Evolutionary conservation across 345 rosid genomes (phyloP).

Genomic region (Rhodomyrtus tomentosa): DNA sequence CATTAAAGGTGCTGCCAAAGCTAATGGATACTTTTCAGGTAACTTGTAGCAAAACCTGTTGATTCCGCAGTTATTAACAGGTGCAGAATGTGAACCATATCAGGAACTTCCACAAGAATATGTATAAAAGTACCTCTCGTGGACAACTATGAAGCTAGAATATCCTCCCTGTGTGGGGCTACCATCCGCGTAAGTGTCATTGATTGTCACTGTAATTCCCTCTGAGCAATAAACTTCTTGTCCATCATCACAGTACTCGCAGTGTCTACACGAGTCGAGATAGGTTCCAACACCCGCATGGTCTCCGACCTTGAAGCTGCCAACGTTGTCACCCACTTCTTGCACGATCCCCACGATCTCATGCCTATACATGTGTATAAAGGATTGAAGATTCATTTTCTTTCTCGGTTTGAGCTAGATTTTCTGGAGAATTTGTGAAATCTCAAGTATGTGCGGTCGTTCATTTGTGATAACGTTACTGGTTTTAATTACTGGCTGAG

Average conservation of each 20-base stretch:
- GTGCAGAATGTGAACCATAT: background rate
- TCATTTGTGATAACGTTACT: background rate
- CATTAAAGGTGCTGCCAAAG: conserved; percentile 27
- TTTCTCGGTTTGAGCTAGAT: background rate
- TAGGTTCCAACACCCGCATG: conserved; percentile 4
- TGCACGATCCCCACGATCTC: conserved; percentile 4
- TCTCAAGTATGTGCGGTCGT: background rate
- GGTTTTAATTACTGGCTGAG: background rate
- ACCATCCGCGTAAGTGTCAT: background rate
- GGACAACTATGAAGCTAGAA: background rate
- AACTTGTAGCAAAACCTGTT: conserved; percentile 27
- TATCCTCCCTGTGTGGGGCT: background rate
- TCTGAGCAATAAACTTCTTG: conserved; percentile 17
- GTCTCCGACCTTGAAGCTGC: conserved; percentile 2
- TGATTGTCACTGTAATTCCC: background rate
- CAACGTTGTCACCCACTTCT: background rate
- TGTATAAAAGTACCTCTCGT: background rate
- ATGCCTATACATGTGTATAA: background rate
- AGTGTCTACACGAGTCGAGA: conserved; percentile 6
- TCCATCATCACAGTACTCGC: conserved; percentile 17
- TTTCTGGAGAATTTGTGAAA: background rate
- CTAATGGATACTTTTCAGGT: conserved; percentile 28
- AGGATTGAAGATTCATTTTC: background rate
- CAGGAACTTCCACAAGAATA: background rate
- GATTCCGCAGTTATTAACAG: background rate